phyloP scores from a whole-genome alignment of 768 basidiomycete species.

The Leucocoprinus sp. region DNA sequence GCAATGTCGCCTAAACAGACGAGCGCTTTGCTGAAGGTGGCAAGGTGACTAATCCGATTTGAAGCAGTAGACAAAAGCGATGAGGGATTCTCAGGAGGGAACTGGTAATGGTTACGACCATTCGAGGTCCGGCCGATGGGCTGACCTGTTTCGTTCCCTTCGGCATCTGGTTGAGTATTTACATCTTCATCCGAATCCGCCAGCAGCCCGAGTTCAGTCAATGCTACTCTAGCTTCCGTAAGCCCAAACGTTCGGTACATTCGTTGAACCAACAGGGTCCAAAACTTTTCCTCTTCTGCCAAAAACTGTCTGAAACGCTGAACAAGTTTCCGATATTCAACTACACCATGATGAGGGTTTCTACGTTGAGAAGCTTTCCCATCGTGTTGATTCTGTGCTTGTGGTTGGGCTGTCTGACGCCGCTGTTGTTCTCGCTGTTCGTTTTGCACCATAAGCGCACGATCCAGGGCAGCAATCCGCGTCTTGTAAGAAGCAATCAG shows the following conservation, averaged over 20 bases:
- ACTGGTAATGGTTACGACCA: slow-evolving; percentile 53
- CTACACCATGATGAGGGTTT: slow-evolving; percentile 38
- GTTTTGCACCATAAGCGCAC: slow-evolving; percentile 31
- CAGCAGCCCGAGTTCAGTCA: slow-evolving; percentile 50
- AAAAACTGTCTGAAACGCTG: slow-evolving; percentile 89
- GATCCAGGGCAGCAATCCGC: slow-evolving; percentile 60
- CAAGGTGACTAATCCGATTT: slow-evolving; percentile 54
- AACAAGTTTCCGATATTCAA: slow-evolving; percentile 80
- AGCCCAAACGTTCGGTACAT: slow-evolving; percentile 66
- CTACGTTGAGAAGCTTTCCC: slow-evolving; percentile 13
- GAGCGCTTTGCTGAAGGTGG: slow-evolving; percentile 77
- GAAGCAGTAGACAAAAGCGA: slow-evolving; percentile 20
- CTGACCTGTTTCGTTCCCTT: slow-evolving; percentile 8
- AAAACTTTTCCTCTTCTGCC: slow-evolving; percentile 86
- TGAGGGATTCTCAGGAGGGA: slow-evolving; percentile 48
- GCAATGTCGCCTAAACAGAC: slow-evolving; percentile 93
- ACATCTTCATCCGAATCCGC: slow-evolving; percentile 28
- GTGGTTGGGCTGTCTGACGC: slow-evolving; percentile 13
- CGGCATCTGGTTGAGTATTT: slow-evolving; percentile 17
- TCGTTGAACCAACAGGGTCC: slow-evolving; percentile 71
- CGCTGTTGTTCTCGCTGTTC: slow-evolving; percentile 25
- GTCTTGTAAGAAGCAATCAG: slow-evolving; percentile 82
- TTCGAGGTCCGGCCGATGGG: slow-evolving; percentile 19
- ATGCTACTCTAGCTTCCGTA: slow-evolving; percentile 50
- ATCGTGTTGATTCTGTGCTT: slow-evolving; percentile 28